These are phyloP conservation scores for Sarocladium strictum DNA, from an alignment of 2,329 filamentous ascomycete genomes.

Conservation along the genomic window DNA sequence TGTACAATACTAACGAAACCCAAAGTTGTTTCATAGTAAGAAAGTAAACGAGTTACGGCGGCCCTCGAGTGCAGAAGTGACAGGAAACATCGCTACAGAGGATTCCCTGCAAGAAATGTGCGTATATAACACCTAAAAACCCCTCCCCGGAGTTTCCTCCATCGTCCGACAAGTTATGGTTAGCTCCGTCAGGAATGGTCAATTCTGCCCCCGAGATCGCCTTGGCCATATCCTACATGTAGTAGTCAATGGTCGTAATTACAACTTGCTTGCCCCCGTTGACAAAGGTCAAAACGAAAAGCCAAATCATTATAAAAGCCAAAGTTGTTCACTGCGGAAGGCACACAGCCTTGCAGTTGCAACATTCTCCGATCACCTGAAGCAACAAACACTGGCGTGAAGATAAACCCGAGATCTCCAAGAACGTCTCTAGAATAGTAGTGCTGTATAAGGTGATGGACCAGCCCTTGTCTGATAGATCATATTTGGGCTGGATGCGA, in stretches of 20 bases:
- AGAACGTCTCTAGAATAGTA: neutral
- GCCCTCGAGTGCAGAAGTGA: too few species aligned
- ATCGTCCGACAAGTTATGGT: neutral
- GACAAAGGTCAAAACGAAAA: too few species aligned
- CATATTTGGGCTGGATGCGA: neutral
- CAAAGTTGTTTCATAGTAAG: too few species aligned
- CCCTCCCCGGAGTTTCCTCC: too few species aligned
- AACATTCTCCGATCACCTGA: neutral
- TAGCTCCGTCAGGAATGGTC: neutral
- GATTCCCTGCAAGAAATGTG: too few species aligned
- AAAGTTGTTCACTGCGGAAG: neutral
- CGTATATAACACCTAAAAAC: too few species aligned
- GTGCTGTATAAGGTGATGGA: neutral
- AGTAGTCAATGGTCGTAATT: neutral
- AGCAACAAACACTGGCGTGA: neutral
- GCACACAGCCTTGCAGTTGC: neutral
- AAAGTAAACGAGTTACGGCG: too few species aligned
- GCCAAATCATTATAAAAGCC: neutral
- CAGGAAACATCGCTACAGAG: too few species aligned
- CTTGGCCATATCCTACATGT: neutral
- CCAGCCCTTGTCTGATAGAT: neutral
- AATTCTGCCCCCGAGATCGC: neutral
- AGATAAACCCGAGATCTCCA: neutral
- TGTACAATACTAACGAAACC: too few species aligned
- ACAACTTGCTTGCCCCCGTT: neutral